These are phyloP conservation scores for Rhododendron molle DNA, from an alignment of 148 eudicot genomes.

Conservation along the genomic window DNA sequence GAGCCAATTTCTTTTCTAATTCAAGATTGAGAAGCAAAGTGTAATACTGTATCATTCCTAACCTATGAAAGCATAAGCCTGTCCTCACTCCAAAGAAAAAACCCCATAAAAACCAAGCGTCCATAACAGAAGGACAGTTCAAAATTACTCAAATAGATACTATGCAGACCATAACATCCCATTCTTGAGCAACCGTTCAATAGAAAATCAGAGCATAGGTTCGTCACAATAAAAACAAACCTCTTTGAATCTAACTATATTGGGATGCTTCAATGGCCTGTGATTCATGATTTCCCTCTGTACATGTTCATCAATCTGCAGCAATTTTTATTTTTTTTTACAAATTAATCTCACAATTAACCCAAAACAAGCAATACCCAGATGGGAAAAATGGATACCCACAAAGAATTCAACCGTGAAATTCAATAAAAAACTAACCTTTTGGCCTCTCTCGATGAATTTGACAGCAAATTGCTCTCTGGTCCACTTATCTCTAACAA, in stretches of 20 bases:
- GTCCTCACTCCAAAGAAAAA: background rate
- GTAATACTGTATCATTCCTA: background rate
- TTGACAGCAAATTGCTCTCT: slow-evolving; percentile 65
- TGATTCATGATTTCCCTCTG: slow-evolving; percentile 91
- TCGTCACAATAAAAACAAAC: slow-evolving; percentile 17
- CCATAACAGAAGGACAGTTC: background rate
- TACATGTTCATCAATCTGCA: slow-evolving; percentile 92
- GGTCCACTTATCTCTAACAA: slow-evolving; percentile 57
- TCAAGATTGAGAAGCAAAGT: background rate
- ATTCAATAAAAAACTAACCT: slow-evolving; percentile 29
- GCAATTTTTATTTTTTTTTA: no score
- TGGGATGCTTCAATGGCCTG: slow-evolving; percentile 78
- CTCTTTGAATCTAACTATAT: slow-evolving; percentile 85
- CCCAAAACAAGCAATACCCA: background rate
- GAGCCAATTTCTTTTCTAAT: background rate
- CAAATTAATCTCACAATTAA: background rate
- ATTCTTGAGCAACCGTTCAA: background rate
- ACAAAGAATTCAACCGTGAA: background rate
- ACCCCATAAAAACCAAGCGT: background rate
- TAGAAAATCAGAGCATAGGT: background rate
- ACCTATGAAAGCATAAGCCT: background rate
- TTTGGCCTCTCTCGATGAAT: slow-evolving; percentile 79
- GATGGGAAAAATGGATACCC: slow-evolving; percentile 1
- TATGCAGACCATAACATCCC: background rate
- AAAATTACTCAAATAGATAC: background rate